Base-by-base conservation (phyloP, 495 filamentous ascomycete species). In the Penicillium bovifimosum region DNA sequence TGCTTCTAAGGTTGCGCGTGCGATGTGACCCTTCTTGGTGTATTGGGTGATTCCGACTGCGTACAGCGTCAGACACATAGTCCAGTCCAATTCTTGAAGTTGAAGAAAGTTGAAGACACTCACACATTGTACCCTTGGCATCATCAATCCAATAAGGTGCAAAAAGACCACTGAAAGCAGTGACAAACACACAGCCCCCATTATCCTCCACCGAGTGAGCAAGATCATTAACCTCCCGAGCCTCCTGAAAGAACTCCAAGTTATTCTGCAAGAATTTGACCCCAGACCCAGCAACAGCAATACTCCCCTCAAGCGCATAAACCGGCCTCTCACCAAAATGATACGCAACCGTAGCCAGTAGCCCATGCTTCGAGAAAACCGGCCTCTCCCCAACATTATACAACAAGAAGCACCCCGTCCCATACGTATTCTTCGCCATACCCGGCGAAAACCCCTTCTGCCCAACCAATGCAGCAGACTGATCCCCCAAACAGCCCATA, bases 81-180 rank as follows among this genome's bases (percentile, higher is more conserved):
- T 33, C 27, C n/a, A n/a, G n/a, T n/a, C n/a, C n/a, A n/a, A n/a
- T n/a, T n/a, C n/a, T n/a, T n/a, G n/a, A n/a, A n/a, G n/a, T n/a
- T n/a, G n/a, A n/a, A n/a, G n/a, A 42, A 24, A 26, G 16, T 29
- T 27, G 54, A 18, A 24, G 50, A 55, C 41, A 70, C 80, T 76
- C 73, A 87, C 85, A 91, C 9, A 93, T 82, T 1, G 91, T 96
- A 17, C 92, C 92, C 67, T 91, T 88, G 6, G 91, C 91, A 72
- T 96, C 89, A 62, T 96, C 91, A 56, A 96, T 93, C 92, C 92
- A 97, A 64, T 96, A 96, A 5, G 92, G 92, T 3, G 92, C 92
- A 71, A 96, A 96, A 2, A 97, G 77, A 6, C 92, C 92, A 66
- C 88, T 95, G 66, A 97, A 97, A 5, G 92, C 92, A 10, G 92